Base-by-base conservation (phyloP, 2,329 filamentous ascomycete genomes). In the Fusarium goolgardi region DNA sequence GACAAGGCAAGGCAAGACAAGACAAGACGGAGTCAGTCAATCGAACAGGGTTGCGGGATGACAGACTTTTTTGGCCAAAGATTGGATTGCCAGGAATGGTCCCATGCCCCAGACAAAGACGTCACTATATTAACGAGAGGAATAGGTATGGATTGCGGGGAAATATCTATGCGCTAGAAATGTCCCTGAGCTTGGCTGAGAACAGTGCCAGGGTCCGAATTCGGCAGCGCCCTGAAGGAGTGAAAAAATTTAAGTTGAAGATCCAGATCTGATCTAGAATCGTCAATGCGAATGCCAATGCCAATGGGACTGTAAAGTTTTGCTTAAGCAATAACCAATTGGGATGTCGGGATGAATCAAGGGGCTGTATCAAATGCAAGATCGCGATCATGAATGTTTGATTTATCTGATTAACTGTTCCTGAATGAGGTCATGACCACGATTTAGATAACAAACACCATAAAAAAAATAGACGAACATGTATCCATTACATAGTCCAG, bases 31-130 rank as follows among this genome's bases (percentile, higher is more conserved):
- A 39, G 35, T 39, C 31, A 51, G 32, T 29, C 34, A 51, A 23
- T 29, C 23, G 27, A 31, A 45, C 43, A 65, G 67, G 65, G 60
- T 59, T 45, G 55, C 50, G 23, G 44, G 31, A 55, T 44, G 55
- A 53, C 65, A 72, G 65, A 73, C 71, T 73, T 73, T 73, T 66
- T 59, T 49, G 55, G 61, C 52, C 54, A 53, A 59, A 53, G 49
- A 63, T 51, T 56, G 55, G 52, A 62, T 59, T 69, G 27, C 63
- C 58, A 73, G 66, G 65, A 63, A 50, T 58, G 55, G 59, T 51
- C 71, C 71, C 68, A 62, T 71, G 71, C 70, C 53, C 34, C 59
- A 58, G 61, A 62, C 60, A 63, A 60, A 63, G 58, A 73, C 72
- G 72, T 73, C 71, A 74, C 70, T 69, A 52, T 49, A 64, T 43